Evolutionary conservation across 2,329 filamentous ascomycete genomes (phyloP).

Genomic region (Zopfia rhizophila): DNA sequence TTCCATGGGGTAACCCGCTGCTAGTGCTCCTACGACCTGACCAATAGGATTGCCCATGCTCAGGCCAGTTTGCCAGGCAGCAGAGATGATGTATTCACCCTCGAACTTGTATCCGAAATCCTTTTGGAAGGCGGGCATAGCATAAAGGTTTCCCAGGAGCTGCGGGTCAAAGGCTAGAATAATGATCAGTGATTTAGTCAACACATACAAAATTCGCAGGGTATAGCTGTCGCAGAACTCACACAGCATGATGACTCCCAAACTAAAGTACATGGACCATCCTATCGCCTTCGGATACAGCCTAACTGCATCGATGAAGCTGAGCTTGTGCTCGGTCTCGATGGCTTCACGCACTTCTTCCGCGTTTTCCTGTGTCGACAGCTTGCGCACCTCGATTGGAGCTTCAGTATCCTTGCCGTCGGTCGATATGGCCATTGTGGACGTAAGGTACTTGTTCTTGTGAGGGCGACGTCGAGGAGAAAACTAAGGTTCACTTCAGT

Average conservation of each 20-base stretch:
- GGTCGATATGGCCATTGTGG: conserved; percentile 13
- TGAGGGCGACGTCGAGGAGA: too few relatives aligned
- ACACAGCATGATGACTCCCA: conserved; percentile 69
- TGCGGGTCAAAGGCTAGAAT: conserved; percentile 71
- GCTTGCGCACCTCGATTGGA: conserved; percentile 28
- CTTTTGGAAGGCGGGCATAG: conserved; percentile 66
- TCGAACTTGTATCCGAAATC: conserved; percentile 66
- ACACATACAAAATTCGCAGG: conserved; percentile 6
- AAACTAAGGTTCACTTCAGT: too few relatives aligned
- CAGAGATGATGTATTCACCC: conserved; percentile 52
- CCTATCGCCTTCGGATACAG: conserved; percentile 58
- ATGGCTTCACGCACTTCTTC: conserved; percentile 47
- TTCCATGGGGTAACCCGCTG: conserved; percentile 51
- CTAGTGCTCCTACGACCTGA: conserved; percentile 66
- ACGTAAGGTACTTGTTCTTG: too few relatives aligned
- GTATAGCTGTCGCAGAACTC: conserved; percentile 3
- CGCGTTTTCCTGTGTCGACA: conserved; percentile 23
- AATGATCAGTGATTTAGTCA: too few relatives aligned
- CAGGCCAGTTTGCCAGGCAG: conserved; percentile 53
- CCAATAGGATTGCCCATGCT: conserved; percentile 66
- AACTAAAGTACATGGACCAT: conserved; percentile 70
- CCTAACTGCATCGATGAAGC: conserved; percentile 52
- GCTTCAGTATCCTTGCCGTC: conserved; percentile 19
- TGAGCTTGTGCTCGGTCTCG: conserved; percentile 47
- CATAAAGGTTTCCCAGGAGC: conserved; percentile 70